Percentiles rank a stretch among this genome's conserved stretches.
phyloP scores from a whole-genome alignment of 495 filamentous ascomycete genomes.

The Platismatia glauca region DNA sequence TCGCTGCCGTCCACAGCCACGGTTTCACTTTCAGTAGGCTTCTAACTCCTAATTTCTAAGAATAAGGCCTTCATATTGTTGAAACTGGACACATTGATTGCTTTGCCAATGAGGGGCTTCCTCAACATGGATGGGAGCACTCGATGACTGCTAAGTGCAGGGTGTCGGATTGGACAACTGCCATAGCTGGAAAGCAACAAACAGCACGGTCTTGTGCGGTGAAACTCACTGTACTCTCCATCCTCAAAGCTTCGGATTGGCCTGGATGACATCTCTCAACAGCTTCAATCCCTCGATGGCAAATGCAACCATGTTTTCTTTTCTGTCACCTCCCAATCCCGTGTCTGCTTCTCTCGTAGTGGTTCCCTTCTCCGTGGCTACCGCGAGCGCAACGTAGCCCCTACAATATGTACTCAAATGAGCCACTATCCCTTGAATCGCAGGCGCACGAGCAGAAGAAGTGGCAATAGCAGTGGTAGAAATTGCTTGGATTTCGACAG shows the following conservation, averaged over 20 bases:
- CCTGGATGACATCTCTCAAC: conserved; percentile 47
- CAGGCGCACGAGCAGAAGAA: not conserved
- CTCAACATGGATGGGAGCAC: too few species aligned
- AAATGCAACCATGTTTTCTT: conserved; percentile 54
- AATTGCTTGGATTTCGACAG: not conserved
- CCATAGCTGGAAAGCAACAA: too few species aligned
- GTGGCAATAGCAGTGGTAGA: not conserved
- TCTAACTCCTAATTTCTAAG: too few species aligned
- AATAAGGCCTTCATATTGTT: too few species aligned
- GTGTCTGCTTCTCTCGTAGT: conserved; percentile 46
- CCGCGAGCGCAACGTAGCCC: conserved; percentile 52
- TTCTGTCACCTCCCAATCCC: conserved; percentile 41
- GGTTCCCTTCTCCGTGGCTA: conserved; percentile 39
- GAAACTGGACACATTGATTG: too few species aligned
- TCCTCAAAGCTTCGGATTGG: conserved; percentile 36
- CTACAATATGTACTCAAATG: conserved; percentile 23
- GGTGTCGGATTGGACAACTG: too few species aligned
- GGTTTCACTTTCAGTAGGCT: too few species aligned
- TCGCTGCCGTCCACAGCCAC: too few species aligned
- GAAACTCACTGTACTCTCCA: too few species aligned
- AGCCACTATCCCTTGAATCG: not conserved
- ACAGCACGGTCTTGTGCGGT: too few species aligned
- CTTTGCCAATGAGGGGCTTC: too few species aligned
- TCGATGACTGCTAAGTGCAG: too few species aligned
- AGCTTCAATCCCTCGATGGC: conserved; percentile 47